phyloP scores from a whole-genome alignment of 1,284 basidiomycete species.

The Naganishia liquefaciens region DNA sequence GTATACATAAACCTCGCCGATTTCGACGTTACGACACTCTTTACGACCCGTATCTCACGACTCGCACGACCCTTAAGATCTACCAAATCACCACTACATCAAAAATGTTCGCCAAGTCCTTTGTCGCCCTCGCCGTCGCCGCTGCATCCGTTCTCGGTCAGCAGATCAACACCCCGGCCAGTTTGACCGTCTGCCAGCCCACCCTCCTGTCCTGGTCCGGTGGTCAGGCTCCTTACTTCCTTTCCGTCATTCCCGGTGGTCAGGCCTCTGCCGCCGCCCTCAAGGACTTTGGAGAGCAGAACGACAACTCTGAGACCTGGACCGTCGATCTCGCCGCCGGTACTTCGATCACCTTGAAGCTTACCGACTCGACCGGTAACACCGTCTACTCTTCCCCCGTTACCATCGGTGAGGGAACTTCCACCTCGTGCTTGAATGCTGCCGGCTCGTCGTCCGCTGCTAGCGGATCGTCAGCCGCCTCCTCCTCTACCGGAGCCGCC shows the following conservation, averaged over 20 bases:
- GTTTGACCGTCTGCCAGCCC: slow-evolving; percentile 49
- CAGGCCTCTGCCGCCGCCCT: slow-evolving; percentile 62
- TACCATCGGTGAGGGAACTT: slow-evolving; percentile 57
- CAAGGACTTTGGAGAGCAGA: slow-evolving; percentile 43
- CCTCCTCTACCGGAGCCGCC: not conserved
- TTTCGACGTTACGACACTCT: slow-evolving; percentile 19
- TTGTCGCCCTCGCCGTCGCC: slow-evolving; percentile 31
- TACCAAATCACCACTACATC: not conserved
- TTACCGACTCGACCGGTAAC: slow-evolving; percentile 59
- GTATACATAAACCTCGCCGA: slow-evolving; percentile 5
- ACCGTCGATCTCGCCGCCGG: slow-evolving; percentile 60
- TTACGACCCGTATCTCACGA: slow-evolving; percentile 22
- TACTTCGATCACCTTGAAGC: slow-evolving; percentile 50
- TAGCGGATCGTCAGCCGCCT: slow-evolving; percentile 26
- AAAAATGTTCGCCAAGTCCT: slow-evolving; percentile 32
- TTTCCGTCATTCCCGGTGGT: slow-evolving; percentile 69
- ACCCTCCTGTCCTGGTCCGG: slow-evolving; percentile 60
- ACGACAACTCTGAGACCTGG: slow-evolving; percentile 63
- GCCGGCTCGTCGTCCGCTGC: slow-evolving; percentile 21
- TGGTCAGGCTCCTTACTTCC: slow-evolving; percentile 65
- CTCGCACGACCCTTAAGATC: slow-evolving; percentile 7
- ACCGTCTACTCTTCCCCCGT: slow-evolving; percentile 62
- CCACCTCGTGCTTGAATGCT: slow-evolving; percentile 44
- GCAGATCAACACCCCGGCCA: slow-evolving; percentile 63
- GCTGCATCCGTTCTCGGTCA: slow-evolving; percentile 29